Percentiles rank a stretch among this genome's conserved stretches.
Evolutionary conservation across 106 monocot genomes (phyloP).

Genomic region (Apostasia ramifera): DNA sequence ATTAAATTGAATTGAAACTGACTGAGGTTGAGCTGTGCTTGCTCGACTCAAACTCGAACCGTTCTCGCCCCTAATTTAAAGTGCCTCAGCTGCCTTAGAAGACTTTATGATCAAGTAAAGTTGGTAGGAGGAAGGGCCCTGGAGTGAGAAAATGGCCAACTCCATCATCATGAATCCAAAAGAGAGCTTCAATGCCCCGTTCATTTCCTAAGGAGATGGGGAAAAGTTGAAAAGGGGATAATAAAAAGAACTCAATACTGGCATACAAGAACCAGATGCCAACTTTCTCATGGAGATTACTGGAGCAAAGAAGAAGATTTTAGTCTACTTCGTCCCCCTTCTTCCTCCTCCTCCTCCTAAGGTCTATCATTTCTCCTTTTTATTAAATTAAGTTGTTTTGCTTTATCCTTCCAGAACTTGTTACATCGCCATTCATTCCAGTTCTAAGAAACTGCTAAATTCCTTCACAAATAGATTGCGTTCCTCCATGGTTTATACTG

Average conservation of each 20-base stretch:
- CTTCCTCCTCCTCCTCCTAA: background rate
- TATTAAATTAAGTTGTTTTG: background rate
- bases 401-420: background rate
- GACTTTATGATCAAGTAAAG: constrained; percentile 66
- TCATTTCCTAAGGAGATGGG: background rate
- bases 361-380: background rate
- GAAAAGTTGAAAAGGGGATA: constrained; percentile 16
- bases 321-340: background rate
- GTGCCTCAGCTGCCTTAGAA: constrained; percentile 6
- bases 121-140: constrained; percentile 27
- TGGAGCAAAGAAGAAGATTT: constrained; percentile 6
- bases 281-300: constrained; percentile 7
- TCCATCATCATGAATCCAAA: constrained; percentile 25
- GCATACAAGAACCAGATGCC: constrained; percentile 45
- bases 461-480: background rate
- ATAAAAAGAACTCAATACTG: constrained; percentile 13
- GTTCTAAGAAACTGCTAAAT: background rate
- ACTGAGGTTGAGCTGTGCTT: too few species aligned
- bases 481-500: background rate
- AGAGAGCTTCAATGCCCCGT: constrained; percentile 9
- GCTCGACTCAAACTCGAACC: too few species aligned
- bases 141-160: constrained; percentile 47
- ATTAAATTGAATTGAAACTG: too few species aligned
- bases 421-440: background rate
- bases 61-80: background rate